Conservation (phyloP, 495 filamentous ascomycete genomes). For the Cercophora sp. region DNA sequence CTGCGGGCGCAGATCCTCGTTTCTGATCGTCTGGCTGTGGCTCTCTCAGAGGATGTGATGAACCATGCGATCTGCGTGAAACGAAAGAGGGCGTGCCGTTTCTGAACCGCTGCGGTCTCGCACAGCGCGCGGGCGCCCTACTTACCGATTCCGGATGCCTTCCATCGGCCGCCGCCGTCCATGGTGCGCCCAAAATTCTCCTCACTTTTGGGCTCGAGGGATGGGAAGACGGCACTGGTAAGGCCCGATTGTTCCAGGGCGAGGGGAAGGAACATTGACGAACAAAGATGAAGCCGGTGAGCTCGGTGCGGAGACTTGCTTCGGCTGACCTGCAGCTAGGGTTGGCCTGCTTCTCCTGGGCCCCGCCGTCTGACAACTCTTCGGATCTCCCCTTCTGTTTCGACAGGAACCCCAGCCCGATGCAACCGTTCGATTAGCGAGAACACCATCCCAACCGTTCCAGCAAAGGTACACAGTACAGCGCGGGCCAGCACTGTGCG, state of each 20-base stretch:
- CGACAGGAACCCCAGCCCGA: conserved; percentile 20
- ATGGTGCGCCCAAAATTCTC: too few relatives aligned
- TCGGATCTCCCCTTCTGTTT: conserved; percentile 23
- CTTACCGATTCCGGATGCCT: neutral
- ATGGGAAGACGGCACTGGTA: too few relatives aligned
- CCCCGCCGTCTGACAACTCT: conserved; percentile 14
- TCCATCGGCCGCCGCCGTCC: too few relatives aligned
- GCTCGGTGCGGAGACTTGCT: neutral
- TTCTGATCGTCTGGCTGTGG: conserved; percentile 5
- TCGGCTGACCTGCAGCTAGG: conserved; percentile 9
- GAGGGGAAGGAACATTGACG: too few relatives aligned
- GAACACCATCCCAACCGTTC: conserved; percentile 16
- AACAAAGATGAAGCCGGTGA: too few relatives aligned
- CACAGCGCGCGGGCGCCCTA: neutral
- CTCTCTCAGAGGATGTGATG: conserved; percentile 4
- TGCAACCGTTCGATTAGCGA: conserved; percentile 37
- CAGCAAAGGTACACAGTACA: neutral
- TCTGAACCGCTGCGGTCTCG: too few relatives aligned
- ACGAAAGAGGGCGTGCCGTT: neutral
- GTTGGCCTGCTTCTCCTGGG: conserved; percentile 18
- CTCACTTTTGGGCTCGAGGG: too few relatives aligned
- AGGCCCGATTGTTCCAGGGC: too few relatives aligned
- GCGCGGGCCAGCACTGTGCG: neutral
- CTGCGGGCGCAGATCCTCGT: conserved; percentile 7
- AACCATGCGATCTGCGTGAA: conserved; percentile 5